These are phyloP conservation scores for Elsinoe arachidis DNA, from an alignment of 2,329 filamentous ascomycete genomes.

Conservation along the genomic window DNA sequence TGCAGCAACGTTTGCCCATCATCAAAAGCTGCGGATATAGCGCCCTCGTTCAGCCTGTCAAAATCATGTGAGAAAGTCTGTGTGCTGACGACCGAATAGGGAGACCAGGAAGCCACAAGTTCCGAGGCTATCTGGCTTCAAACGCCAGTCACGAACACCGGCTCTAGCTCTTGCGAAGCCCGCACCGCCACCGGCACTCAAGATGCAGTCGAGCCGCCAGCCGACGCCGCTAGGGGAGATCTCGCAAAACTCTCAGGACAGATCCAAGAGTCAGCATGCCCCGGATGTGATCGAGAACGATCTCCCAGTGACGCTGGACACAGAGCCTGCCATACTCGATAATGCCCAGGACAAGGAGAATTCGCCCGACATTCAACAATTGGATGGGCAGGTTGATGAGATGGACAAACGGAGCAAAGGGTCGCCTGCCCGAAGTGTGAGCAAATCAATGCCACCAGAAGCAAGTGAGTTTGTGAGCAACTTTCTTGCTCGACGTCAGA, in stretches of 20 bases:
- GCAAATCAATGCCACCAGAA: background rate
- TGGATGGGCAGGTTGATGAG: background rate
- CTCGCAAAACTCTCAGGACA: slow-evolving; percentile 10
- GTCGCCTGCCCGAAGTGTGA: background rate
- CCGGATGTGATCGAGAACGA: background rate
- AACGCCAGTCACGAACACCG: background rate
- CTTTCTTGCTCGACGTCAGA: slow-evolving; percentile 8
- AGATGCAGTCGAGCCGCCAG: background rate
- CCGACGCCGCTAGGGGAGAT: background rate
- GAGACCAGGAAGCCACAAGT: background rate
- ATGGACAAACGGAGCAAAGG: background rate
- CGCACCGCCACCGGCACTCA: background rate
- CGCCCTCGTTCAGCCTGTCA: no score
- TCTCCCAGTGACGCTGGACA: background rate
- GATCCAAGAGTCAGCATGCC: background rate
- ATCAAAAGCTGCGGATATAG: background rate
- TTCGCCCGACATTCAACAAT: background rate
- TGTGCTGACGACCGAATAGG: background rate
- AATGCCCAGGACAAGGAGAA: slow-evolving; percentile 7
- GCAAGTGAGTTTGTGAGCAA: background rate
- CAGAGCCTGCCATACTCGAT: background rate
- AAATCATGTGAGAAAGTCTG: background rate
- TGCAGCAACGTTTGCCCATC: background rate
- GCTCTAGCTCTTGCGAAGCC: background rate
- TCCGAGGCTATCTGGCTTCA: slow-evolving; percentile 3